Evolutionary conservation across 345 rosid species (phyloP), one percentile per base, ranked within the genome.

Genomic region (Camelina hispida): DNA sequence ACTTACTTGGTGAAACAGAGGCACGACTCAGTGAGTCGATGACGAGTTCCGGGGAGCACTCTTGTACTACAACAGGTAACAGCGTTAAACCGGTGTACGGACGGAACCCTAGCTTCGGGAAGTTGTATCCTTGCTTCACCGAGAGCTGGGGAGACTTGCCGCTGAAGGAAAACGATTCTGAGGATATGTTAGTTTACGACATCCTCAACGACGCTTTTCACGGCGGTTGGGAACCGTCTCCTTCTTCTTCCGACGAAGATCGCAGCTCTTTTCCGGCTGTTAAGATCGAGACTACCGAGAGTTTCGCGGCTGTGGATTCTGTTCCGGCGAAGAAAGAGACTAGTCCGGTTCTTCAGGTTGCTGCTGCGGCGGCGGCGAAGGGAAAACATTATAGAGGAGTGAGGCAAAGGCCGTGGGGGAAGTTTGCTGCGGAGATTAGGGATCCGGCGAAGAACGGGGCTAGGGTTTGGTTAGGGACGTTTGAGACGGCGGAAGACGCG

Each of bases 381-480:
- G 97, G 90, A 47, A 93, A 87, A 79, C 99, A 91, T 60, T 96
- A 87, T 62, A 83, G 99, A 58, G 99, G 99, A 13, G 99, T 96
- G 47, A 90, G 99, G 78, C 96, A 86, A 79, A 77, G 99, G 77
- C 99, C 99, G 50, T 96, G 99, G 99, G 99, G 99, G 64, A 96
- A 93, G 68, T 96, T 88, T 72, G 99, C 99, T 17, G 96, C 97
- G 32, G 99, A 96, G 92, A 96, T 96, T 12, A 83, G 99, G 2
- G 98, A 96, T 73, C 99, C 98, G 67, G 98, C 98, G 18, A 96
- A 93, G 84, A 91, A 96, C 56, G 98, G 99, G 54, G 97, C 98
- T 12, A 82, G 99, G 63, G 98, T 96, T 48, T 96, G 99, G 99
- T 79, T 96, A 35, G 99, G 99, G 59, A 96, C 99, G 10, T 96